Conservation (phyloP, 2,329 filamentous ascomycete genomes). For the Pyricularia pennisetigena region DNA sequence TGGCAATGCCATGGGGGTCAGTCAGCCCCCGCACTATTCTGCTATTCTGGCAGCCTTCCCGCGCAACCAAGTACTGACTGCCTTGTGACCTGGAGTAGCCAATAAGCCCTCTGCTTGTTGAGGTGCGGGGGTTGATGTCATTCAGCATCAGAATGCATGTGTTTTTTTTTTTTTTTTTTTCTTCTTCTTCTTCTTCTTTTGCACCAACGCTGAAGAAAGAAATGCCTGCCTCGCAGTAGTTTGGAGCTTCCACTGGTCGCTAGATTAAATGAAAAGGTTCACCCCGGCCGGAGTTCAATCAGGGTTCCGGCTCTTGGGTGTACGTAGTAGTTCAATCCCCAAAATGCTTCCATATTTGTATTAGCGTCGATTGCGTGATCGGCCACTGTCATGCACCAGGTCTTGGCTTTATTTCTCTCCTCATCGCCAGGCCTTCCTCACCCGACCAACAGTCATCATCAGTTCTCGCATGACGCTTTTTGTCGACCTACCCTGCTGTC, state of each 20-base stretch:
- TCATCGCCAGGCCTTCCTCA: neutral
- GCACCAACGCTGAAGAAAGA: neutral
- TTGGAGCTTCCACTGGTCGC: neutral
- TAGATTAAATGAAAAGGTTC: neutral
- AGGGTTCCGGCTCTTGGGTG: neutral
- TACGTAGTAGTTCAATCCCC: too few relatives aligned
- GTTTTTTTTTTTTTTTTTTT: too few relatives aligned
- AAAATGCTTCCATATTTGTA: neutral
- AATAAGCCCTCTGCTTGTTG: neutral
- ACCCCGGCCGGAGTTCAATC: neutral
- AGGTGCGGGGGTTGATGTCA: neutral
- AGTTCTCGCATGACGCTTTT: neutral
- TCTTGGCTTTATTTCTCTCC: neutral
- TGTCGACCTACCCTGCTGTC: neutral
- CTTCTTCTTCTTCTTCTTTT: neutral
- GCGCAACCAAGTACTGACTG: neutral
- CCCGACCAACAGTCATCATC: neutral
- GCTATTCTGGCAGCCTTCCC: neutral
- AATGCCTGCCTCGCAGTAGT: neutral
- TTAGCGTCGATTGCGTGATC: conserved; percentile 1
- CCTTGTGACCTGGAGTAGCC: neutral
- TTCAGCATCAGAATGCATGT: too few relatives aligned
- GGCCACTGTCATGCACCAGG: neutral
- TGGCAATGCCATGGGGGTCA: neutral
- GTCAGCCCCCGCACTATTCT: neutral